phyloP scores from a whole-genome alignment of 208 protist species.

The Trypanosomatidae sp. region DNA sequence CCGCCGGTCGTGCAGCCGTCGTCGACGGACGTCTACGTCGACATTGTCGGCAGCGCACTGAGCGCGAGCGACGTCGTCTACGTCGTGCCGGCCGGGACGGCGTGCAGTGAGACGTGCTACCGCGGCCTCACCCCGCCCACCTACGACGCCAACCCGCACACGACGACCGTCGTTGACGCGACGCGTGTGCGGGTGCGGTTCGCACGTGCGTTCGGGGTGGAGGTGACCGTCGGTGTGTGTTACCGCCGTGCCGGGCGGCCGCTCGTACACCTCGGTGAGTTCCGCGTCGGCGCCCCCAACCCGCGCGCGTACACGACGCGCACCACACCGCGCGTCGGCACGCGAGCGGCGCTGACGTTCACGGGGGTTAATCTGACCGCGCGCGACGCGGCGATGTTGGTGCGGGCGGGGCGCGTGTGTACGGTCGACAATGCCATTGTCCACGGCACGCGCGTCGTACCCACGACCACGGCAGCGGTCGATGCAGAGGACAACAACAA shows the following conservation, averaged over 20 bases:
- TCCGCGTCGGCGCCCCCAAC: conserved; percentile 47
- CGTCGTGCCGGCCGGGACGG: conserved; percentile 22
- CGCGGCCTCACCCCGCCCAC: conserved; percentile 19
- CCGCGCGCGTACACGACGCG: conserved; percentile 45
- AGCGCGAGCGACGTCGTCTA: conserved; percentile 34
- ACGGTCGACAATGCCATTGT: conserved; percentile 27
- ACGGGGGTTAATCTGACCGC: conserved; percentile 29
- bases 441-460: conserved; percentile 17
- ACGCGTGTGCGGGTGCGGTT: conserved; percentile 34
- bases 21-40: conserved; percentile 22
- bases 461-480: too few relatives aligned
- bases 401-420: conserved; percentile 25
- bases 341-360: conserved; percentile 59
- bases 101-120: conserved; percentile 67
- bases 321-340: conserved; percentile 70
- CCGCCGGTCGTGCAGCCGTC: conserved; percentile 41
- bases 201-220: conserved; percentile 9
- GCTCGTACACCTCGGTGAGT: conserved; percentile 32
- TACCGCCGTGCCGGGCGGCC: conserved; percentile 49
- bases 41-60: conserved; percentile 33
- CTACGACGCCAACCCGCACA: conserved; percentile 20
- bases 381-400: conserved; percentile 47
- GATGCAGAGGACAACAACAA: too few relatives aligned
- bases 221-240: conserved; percentile 51
- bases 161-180: conserved; percentile 18